Evolutionary conservation across 2,329 filamentous ascomycete species (phyloP), one percentile per base, ranked within the genome.

Genomic region (Aureobasidium sp.): DNA sequence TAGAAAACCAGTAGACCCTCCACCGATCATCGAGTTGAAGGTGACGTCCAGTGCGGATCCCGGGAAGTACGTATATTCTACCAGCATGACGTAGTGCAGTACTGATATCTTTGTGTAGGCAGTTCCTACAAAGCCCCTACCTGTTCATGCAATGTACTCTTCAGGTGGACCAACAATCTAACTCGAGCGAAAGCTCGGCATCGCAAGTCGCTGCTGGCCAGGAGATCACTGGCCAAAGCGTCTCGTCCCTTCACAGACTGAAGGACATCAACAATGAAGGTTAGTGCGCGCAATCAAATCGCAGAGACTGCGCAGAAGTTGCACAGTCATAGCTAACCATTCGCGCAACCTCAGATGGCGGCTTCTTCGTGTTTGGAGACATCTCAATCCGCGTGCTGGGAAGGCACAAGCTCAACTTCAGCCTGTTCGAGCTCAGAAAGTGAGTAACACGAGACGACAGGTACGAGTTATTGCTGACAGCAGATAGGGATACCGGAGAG

Each of bases 321-420:
- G 21, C 21, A 5, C 4, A 34, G 14, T 7, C 8, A 39, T 11
- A 30, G 39, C 25, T 62, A 49, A 50, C 45, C 7, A 25, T 41
- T 37, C 27, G 37, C 30, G 32, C 21, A 14, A 64, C 55, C 63
- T n/a, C 63, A 77, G 90, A 94, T 73, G 88, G 88, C 11, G 90
- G 87, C 0, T 95, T 91, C 75, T 96, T 96, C 69, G 87, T 96
- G n/a, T 96, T 95, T 73, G 89, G 89, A 5, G 91, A 96, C 73
- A 79, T 96, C 27, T 94, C 90, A 0, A 85, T 93, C 63, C 88
- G 88, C 70, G 79, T 85, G 29, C 84, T 89, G 68, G 91, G 91
- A 34, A 80, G 78, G 27, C 93, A 86, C 70, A 81, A 86, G 39
- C 80, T 96, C 42, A 82, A 85, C 61, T 96, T 96, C 71, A 87